phyloP scores from a whole-genome alignment of 2,329 filamentous ascomycete species.

The Aspergillus sp. region DNA sequence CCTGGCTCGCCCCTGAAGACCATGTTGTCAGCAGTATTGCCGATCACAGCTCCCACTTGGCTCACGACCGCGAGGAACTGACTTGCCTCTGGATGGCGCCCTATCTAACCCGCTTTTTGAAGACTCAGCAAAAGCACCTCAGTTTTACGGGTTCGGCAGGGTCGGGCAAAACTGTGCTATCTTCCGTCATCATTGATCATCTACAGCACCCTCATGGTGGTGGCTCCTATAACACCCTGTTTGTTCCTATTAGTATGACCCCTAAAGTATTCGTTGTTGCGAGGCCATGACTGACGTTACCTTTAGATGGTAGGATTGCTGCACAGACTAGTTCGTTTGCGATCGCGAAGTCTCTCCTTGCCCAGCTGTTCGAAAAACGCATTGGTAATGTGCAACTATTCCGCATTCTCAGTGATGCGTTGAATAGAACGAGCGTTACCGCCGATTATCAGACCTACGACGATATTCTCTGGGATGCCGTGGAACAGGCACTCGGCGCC shows the following conservation, averaged over 20 bases:
- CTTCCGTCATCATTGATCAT: conserved; percentile 41
- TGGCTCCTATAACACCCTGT: conserved; percentile 34
- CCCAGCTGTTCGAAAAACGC: conserved; percentile 39
- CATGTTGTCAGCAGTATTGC: conserved; percentile 44
- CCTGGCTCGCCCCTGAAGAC: conserved; percentile 50
- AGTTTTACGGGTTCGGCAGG: conserved; percentile 44
- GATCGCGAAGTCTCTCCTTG: conserved; percentile 37
- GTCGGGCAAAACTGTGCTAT: conserved; percentile 40
- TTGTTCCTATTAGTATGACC: conserved; percentile 37
- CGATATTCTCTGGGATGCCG: conserved; percentile 35
- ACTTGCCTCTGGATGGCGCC: conserved; percentile 57
- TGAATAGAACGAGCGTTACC: conserved; percentile 25
- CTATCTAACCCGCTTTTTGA: conserved; percentile 50
- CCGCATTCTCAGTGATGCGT: conserved; percentile 34
- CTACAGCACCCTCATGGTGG: conserved; percentile 40
- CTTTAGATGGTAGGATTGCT: conserved; percentile 31
- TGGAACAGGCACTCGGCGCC: conserved; percentile 30
- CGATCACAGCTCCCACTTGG: conserved; percentile 44
- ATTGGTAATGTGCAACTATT: conserved; percentile 42
- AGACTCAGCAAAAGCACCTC: conserved; percentile 45
- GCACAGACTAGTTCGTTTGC: conserved; percentile 31
- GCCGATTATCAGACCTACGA: conserved; percentile 32
- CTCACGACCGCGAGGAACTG: conserved; percentile 48
- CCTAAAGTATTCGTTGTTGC: neutral
- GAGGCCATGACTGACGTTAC: neutral